A percentile compares a stretch with the other conserved stretches of the same genome.
phyloP scores from a whole-genome alignment of 2,329 filamentous ascomycete genomes.

The Aspergillus sp. region DNA sequence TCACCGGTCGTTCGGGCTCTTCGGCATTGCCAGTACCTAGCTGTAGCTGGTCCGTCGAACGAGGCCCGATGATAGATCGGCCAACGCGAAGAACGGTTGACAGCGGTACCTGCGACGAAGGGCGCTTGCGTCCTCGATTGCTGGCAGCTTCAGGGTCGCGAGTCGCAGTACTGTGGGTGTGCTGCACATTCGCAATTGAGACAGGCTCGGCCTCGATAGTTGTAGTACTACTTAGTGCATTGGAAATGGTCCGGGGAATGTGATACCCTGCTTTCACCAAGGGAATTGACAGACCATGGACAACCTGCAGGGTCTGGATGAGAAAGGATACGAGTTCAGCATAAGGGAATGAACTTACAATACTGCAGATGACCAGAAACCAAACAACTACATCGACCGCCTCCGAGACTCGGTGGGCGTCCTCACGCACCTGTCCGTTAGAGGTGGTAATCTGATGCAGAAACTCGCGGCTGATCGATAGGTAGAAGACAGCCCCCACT shows the following conservation, averaged over 20 bases:
- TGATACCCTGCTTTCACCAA: slow-evolving; percentile 53
- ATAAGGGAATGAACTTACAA: slow-evolving; percentile 53
- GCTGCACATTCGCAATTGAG: slow-evolving; percentile 24
- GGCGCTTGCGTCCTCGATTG: slow-evolving; percentile 29
- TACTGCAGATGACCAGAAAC: slow-evolving; percentile 81
- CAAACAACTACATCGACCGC: slow-evolving; percentile 73
- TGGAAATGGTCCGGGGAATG: slow-evolving; percentile 47
- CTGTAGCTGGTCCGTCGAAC: slow-evolving; percentile 16
- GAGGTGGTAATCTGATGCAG: slow-evolving; percentile 56
- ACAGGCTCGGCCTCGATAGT: slow-evolving; percentile 29
- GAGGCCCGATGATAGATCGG: slow-evolving; percentile 23
- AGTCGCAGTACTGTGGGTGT: slow-evolving; percentile 37
- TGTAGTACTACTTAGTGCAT: slow-evolving; percentile 44
- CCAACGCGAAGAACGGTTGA: slow-evolving; percentile 29
- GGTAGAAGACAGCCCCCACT: slow-evolving; percentile 85
- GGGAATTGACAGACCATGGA: slow-evolving; percentile 81
- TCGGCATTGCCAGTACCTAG: slow-evolving; percentile 22
- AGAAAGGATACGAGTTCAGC: neutral
- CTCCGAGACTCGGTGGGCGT: slow-evolving; percentile 66
- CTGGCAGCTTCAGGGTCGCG: slow-evolving; percentile 16
- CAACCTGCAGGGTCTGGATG: slow-evolving; percentile 51
- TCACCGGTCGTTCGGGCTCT: slow-evolving; percentile 36
- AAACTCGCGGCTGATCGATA: slow-evolving; percentile 79
- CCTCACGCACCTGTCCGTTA: slow-evolving; percentile 60
- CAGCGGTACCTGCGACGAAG: slow-evolving; percentile 13